These are phyloP conservation scores for Emergomyces orientalis DNA, from an alignment of 2,329 filamentous ascomycete species.

Conservation along the genomic window DNA sequence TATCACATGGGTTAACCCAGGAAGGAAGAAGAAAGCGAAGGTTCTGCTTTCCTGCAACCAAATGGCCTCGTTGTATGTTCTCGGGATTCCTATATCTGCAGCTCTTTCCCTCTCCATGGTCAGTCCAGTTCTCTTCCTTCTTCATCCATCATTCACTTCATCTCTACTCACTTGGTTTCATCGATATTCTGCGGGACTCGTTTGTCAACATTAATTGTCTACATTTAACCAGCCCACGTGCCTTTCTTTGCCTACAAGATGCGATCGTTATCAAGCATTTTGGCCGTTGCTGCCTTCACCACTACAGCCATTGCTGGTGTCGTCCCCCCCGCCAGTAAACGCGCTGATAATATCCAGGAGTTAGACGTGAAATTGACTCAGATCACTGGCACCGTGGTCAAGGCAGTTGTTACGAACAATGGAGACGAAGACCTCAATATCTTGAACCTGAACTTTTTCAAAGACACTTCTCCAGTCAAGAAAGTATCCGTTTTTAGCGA, in stretches of 20 bases:
- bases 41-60: background rate
- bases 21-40: background rate
- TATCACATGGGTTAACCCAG: background rate
- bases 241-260: background rate
- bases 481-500: constrained; percentile 29
- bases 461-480: constrained; percentile 27
- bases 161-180: background rate
- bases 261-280: constrained; percentile 18
- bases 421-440: constrained; percentile 27
- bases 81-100: background rate
- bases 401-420: constrained; percentile 29
- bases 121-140: background rate
- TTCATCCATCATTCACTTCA: background rate
- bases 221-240: background rate
- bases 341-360: constrained; percentile 15
- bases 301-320: constrained; percentile 19
- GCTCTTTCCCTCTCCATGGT: background rate
- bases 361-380: constrained; percentile 28
- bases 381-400: constrained; percentile 27
- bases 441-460: constrained; percentile 31
- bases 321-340: constrained; percentile 18
- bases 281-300: constrained; percentile 9
- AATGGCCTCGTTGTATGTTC: background rate
- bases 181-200: background rate
- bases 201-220: background rate